A percentile compares a stretch with the other conserved stretches of the same genome.
Evolutionary conservation across 768 basidiomycete species (phyloP).

Genomic region (Chiua virens): DNA sequence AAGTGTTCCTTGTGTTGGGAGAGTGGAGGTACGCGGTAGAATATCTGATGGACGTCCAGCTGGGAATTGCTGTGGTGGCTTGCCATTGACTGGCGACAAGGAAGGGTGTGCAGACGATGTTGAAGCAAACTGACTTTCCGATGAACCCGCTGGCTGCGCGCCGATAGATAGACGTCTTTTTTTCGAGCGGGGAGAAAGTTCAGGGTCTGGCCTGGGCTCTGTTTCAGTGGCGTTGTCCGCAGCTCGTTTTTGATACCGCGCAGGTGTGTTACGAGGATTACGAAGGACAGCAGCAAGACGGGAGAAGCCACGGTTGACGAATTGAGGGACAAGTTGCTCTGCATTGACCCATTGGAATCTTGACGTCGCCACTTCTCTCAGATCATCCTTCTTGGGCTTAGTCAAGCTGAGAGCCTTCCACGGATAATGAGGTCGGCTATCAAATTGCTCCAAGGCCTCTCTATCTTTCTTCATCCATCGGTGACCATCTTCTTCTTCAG

Average conservation of each 20-base stretch:
- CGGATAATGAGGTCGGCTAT: conserved; percentile 23
- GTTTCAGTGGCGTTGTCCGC: conserved; percentile 9
- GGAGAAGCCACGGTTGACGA: conserved; percentile 21
- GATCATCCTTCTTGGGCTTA: conserved; percentile 26
- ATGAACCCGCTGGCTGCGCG: background rate
- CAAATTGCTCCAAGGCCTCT: conserved; percentile 27
- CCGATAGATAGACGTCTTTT: conserved; percentile 24
- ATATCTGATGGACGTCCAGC: conserved; percentile 19
- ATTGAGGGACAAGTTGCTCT: conserved; percentile 28
- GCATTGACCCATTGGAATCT: conserved; percentile 34
- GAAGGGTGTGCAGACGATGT: conserved; percentile 9
- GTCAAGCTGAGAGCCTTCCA: conserved; percentile 25
- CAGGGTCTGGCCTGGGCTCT: conserved; percentile 3
- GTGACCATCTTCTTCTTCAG: conserved; percentile 16
- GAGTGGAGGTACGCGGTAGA: background rate
- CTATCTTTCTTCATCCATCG: conserved; percentile 28
- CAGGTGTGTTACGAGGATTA: background rate
- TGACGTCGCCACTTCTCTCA: conserved; percentile 25
- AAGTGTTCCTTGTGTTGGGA: conserved; percentile 10
- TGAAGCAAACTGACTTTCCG: conserved; percentile 4
- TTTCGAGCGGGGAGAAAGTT: conserved; percentile 23
- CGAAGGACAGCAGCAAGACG: conserved; percentile 18
- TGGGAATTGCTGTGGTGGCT: conserved; percentile 31
- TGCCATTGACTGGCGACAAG: conserved; percentile 28
- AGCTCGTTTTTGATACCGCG: conserved; percentile 26